These are phyloP conservation scores for Wickerhamomyces hampshirensis DNA, from an alignment of 805 yeast genomes.

Conservation along the genomic window DNA sequence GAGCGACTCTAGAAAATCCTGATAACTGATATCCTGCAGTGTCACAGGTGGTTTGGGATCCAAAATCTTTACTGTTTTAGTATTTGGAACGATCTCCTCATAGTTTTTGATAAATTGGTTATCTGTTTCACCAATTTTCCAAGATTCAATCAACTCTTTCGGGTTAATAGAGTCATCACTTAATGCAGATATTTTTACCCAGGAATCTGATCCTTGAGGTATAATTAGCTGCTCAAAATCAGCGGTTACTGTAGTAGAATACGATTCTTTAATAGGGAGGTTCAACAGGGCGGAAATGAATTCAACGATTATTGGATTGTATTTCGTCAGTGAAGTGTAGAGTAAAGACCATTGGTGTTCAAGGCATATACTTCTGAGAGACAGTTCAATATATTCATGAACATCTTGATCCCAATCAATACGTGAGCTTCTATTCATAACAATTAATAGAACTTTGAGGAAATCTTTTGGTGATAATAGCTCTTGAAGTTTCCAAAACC, in stretches of 20 bases:
- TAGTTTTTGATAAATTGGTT: slow-evolving; percentile 12
- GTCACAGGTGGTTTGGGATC: no score
- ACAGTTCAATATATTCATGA: slow-evolving; percentile 31
- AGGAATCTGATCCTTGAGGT: slow-evolving; percentile 49
- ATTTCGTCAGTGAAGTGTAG: slow-evolving; percentile 6
- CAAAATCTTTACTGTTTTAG: no score
- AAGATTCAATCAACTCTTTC: slow-evolving; percentile 16
- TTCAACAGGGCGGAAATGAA: slow-evolving; percentile 7
- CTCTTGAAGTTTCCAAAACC: no score
- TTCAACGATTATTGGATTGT: slow-evolving; percentile 2
- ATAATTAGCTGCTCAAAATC: slow-evolving; percentile 29
- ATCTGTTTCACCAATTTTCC: slow-evolving; percentile 25
- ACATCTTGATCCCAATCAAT: slow-evolving; percentile 17
- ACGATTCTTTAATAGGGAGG: slow-evolving; percentile 3
- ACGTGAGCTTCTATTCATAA: slow-evolving; percentile 6
- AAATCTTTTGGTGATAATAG: no score
- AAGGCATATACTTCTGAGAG: slow-evolving; percentile 20
- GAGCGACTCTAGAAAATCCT: slow-evolving; percentile 5
- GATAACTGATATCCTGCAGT: slow-evolving; percentile 1
- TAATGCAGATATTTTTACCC: slow-evolving; percentile 41
- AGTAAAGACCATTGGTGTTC: slow-evolving; percentile 7
- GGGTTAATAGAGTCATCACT: slow-evolving; percentile 31
- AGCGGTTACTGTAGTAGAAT: no score
- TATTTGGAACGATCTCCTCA: slow-evolving; percentile 17
- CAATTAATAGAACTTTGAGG: slow-evolving; percentile 4